Evolutionary conservation across 768 basidiomycete species (phyloP).

Genomic region (Mycena pura): DNA sequence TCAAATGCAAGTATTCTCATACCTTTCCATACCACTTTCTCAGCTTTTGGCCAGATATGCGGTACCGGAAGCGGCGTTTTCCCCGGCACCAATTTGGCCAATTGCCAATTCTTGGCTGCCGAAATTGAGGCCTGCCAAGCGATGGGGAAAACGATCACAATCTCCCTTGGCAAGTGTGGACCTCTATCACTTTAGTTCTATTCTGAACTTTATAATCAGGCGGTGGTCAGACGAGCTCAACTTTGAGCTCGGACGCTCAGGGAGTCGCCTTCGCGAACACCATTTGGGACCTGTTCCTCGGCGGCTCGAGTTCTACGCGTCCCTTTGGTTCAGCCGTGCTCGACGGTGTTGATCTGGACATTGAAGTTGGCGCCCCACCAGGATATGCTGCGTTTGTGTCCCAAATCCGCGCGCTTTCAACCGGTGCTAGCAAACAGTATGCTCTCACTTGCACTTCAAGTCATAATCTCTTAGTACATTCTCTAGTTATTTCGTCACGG

Average conservation of each 20-base stretch:
- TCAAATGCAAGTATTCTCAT: conserved; percentile 52
- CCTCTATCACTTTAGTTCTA: neutral
- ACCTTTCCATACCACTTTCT: neutral
- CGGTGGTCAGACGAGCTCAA: conserved; percentile 61
- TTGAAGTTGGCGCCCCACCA: conserved; percentile 60
- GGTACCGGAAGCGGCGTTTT: conserved; percentile 53
- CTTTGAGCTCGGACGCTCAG: conserved; percentile 58
- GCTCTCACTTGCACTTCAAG: neutral
- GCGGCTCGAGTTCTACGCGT: conserved; percentile 60
- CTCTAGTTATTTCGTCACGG: conserved; percentile 60
- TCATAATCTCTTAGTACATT: neutral
- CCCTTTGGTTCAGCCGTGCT: conserved; percentile 71
- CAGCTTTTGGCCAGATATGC: conserved; percentile 52
- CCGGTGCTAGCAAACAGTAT: conserved; percentile 55
- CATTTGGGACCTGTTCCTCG: conserved; percentile 74
- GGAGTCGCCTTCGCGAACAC: conserved; percentile 60
- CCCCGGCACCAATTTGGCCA: conserved; percentile 60
- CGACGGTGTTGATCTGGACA: conserved; percentile 70
- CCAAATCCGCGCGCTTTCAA: conserved; percentile 49
- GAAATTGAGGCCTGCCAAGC: conserved; percentile 66
- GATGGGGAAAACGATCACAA: conserved; percentile 56
- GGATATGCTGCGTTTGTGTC: conserved; percentile 58
- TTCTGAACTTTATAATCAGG: neutral
- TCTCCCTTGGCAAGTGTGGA: conserved; percentile 45
- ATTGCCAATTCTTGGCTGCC: conserved; percentile 61